Conservation (phyloP, 805 yeast species). For the Teunomyces kruisii region DNA sequence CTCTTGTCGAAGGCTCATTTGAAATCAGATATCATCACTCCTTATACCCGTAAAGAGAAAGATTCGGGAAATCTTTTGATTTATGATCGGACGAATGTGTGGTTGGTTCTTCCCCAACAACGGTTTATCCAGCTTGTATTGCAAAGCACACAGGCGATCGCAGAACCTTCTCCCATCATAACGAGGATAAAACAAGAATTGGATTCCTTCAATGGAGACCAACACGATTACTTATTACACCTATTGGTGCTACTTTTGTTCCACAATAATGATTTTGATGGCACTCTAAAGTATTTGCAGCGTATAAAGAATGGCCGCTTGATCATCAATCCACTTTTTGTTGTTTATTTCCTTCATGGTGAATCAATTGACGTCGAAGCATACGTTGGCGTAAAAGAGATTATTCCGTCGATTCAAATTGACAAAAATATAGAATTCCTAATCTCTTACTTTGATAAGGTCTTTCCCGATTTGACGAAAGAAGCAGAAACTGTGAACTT, state of each 20-base stretch:
- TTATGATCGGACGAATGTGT: constrained; percentile 7
- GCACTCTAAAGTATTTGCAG: constrained; percentile 6
- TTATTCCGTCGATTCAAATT: background rate
- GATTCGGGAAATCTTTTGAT: constrained; percentile 7
- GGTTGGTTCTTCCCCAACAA: constrained; percentile 7
- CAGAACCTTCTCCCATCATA: background rate
- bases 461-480: constrained; percentile 7
- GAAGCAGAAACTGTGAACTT: background rate
- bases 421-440: constrained; percentile 1
- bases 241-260: constrained; percentile 4
- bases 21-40: background rate
- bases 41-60: background rate
- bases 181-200: background rate
- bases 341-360: constrained; percentile 8
- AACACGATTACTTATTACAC: constrained; percentile 10
- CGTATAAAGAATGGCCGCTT: constrained; percentile 13
- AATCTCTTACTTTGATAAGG: constrained; percentile 8
- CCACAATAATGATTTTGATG: constrained; percentile 2
- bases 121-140: background rate
- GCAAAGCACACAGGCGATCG: background rate
- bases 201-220: constrained; percentile 2
- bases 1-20: background rate
- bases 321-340: constrained; percentile 14
- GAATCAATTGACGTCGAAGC: constrained; percentile 1
- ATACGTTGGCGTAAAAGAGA: constrained; percentile 8